phyloP scores from a whole-genome alignment of 2,329 filamentous ascomycete species.

The Sphaerostilbella broomeana region DNA sequence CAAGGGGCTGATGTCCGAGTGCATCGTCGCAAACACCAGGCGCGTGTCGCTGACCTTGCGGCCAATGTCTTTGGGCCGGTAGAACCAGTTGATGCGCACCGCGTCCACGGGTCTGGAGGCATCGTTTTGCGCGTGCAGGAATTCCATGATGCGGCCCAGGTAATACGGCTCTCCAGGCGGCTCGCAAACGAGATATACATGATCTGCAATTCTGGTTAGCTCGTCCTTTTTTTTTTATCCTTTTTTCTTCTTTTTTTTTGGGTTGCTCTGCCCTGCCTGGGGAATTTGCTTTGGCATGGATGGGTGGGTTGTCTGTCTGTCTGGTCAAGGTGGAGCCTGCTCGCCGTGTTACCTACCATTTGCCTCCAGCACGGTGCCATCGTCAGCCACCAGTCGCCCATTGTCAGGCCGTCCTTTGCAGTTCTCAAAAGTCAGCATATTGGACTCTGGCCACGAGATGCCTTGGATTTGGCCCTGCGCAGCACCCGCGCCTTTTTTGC shows the following conservation, averaged over 20 bases:
- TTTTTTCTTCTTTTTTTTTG: too few relatives aligned
- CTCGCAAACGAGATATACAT: constrained; percentile 95
- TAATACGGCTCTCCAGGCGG: constrained; percentile 98
- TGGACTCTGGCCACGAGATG: constrained; percentile 56
- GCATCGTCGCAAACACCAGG: constrained; percentile 93
- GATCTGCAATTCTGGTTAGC: constrained; percentile 43
- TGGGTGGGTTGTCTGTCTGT: too few relatives aligned
- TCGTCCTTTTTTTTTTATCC: too few relatives aligned
- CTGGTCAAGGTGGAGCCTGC: constrained; percentile 12
- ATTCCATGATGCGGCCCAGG: constrained; percentile 96
- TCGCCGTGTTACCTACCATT: constrained; percentile 74
- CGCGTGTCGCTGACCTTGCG: constrained; percentile 87
- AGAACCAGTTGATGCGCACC: constrained; percentile 95
- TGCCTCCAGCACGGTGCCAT: constrained; percentile 73
- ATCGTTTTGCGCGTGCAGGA: constrained; percentile 76
- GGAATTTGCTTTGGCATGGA: constrained; percentile 13
- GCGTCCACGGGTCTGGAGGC: constrained; percentile 69
- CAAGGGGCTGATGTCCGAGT: constrained; percentile 91
- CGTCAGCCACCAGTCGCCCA: constrained; percentile 78
- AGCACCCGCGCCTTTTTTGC: constrained; percentile 22
- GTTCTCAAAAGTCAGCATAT: constrained; percentile 82
- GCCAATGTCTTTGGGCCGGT: constrained; percentile 90
- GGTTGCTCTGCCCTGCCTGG: constrained; percentile 7
- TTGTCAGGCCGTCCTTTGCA: constrained; percentile 62
- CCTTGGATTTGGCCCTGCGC: constrained; percentile 30